Evolutionary conservation across 768 basidiomycete genomes (phyloP), one percentile per base, ranked within the genome.

Genomic region (Ramaria sp.): DNA sequence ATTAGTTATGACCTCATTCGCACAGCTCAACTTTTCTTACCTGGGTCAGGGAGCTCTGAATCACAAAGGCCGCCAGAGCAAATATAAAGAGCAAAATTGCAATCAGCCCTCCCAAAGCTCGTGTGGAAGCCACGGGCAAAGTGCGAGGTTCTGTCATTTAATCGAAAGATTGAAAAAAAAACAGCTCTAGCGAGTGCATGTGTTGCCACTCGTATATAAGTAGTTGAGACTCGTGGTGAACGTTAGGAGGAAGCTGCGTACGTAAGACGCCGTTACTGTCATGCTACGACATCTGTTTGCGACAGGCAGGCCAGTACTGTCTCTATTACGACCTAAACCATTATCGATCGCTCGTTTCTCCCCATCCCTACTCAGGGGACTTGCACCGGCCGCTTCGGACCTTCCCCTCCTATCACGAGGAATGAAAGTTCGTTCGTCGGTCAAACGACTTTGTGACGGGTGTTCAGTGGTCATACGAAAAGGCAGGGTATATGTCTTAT

Each of bases 351-450:
- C 62, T 38, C 63, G 59, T 34, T 22, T 60, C 58, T 54, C 24
- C 34, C 42, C 64, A 63, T 58, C 41, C 59, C 72, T 49, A 71
- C 34, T 31, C 22, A 72, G 57, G 60, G 71, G 63, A 54, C 53
- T 67, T 70, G 67, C 43, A 22, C 30, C 50, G 15, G 39, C 22
- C 7, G 27, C 34, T 13, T 31, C 47, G 15, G 31, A 19, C 15
- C 63, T 59, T 42, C 61, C 63, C 0, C 67, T 71, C 7, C 66
- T 80, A 20, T 68, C 76, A n/a, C 73, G 88, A 63, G 91, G 92
- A 48, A 94, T 96, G 89, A 99, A 99, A 76, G 93, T 98, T 59
- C 83, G 95, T 61, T 87, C 90, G 22, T 91, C 91, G 3, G 90
- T 98, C 63, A 96, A 94, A 74, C 72, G 82, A 53, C 88, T 95